phyloP scores from a whole-genome alignment of 805 yeast genomes.

The Isabelozyma heimii region DNA sequence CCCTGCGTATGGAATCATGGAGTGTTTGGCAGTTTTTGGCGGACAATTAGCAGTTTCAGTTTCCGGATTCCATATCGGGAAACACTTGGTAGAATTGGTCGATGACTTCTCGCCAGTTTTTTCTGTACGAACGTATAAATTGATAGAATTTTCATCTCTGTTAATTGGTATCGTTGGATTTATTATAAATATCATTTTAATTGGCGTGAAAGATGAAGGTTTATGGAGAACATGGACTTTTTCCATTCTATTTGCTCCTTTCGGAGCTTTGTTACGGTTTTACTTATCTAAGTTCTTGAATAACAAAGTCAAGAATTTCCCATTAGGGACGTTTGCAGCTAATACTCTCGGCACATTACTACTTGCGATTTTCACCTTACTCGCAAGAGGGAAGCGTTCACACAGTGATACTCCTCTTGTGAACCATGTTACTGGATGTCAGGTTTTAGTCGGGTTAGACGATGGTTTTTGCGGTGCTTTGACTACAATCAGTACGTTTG shows the following conservation, averaged over 20 bases:
- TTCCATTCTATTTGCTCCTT: conserved; percentile 63
- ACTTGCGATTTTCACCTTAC: conserved; percentile 41
- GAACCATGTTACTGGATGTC: conserved; percentile 38
- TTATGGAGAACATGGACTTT: conserved; percentile 71
- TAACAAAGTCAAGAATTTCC: conserved; percentile 41
- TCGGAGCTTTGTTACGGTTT: conserved; percentile 63
- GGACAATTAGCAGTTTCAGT: conserved; percentile 61
- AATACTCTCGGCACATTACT: conserved; percentile 48
- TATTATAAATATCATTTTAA: conserved; percentile 40
- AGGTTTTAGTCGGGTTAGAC: conserved; percentile 50
- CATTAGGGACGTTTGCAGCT: conserved; percentile 48
- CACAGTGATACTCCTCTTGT: conserved; percentile 23
- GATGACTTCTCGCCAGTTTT: conserved; percentile 19
- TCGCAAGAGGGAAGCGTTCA: conserved; percentile 41
- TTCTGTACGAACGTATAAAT: conserved; percentile 14
- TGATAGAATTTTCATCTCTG: conserved; percentile 14
- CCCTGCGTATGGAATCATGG: conserved; percentile 78
- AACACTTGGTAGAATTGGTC: conserved; percentile 36
- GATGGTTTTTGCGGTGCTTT: conserved; percentile 72
- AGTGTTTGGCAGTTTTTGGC: conserved; percentile 60
- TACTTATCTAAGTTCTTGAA: conserved; percentile 53
- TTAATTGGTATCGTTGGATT: conserved; percentile 20
- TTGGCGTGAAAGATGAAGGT: conserved; percentile 28
- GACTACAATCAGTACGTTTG: conserved; percentile 76
- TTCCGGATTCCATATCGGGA: conserved; percentile 59